phyloP scores from a whole-genome alignment of 2,329 filamentous ascomycete species.

The Nothophoma quercina region DNA sequence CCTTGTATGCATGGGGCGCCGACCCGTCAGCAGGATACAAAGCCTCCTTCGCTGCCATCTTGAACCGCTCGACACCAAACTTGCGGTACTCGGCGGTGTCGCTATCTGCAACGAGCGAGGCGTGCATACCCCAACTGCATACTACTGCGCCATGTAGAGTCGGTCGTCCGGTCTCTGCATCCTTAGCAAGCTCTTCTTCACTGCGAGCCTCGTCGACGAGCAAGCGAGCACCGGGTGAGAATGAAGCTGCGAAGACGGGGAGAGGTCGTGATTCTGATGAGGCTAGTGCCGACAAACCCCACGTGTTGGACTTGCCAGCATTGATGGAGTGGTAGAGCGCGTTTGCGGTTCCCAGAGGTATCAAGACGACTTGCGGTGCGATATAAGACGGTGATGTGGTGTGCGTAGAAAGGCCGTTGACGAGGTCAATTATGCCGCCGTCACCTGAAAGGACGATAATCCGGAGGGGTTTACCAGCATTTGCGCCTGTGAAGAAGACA shows the following conservation, averaged over 20 bases:
- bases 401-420: constrained; percentile 68
- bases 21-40: constrained; percentile 65
- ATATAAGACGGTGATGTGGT: constrained; percentile 31
- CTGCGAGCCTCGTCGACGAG: constrained; percentile 55
- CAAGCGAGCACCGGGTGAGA: constrained; percentile 55
- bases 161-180: constrained; percentile 30
- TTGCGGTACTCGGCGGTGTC: constrained; percentile 83
- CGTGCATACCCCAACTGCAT: constrained; percentile 88
- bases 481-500: constrained; percentile 59
- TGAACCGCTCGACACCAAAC: constrained; percentile 79
- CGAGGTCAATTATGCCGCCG: constrained; percentile 81
- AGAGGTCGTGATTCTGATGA: constrained; percentile 47
- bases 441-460: constrained; percentile 87
- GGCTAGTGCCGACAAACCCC: constrained; percentile 51
- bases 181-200: constrained; percentile 46
- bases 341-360: constrained; percentile 62
- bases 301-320: constrained; percentile 48
- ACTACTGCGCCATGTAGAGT: constrained; percentile 78
- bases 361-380: constrained; percentile 64
- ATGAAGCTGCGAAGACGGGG: constrained; percentile 54
- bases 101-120: constrained; percentile 86
- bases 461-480: constrained; percentile 51
- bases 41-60: constrained; percentile 81
- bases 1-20: constrained; percentile 64
- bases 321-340: constrained; percentile 57